Base-by-base conservation (phyloP, 2,329 filamentous ascomycete genomes). In the Trichoderma aggressivum region DNA sequence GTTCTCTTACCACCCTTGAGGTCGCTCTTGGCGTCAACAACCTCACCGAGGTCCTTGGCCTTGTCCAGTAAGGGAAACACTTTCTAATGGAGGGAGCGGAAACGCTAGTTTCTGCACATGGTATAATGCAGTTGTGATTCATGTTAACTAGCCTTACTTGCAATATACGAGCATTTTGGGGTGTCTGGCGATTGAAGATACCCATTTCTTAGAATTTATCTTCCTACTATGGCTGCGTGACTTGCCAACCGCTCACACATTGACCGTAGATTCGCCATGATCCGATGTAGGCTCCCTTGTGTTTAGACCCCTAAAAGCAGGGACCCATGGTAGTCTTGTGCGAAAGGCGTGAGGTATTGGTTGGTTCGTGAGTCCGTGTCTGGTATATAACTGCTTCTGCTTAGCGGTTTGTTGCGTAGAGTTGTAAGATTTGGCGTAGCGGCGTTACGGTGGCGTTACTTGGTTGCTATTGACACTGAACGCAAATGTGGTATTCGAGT, bases 1-100 rank as follows among this genome's bases (percentile, higher is more conserved):
- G 75, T 63, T 58, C 69, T 24, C 64, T 75, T 26, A 21, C 47
- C 60, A 72, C 72, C 28, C 72, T 77, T 47, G 74, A 74, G 58
- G 36, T 68, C 2, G 73, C 75, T 28, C 72, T 77, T 16, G 73
- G 73, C 24, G 36, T 76, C 28, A 21, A 61, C 26, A 59, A 76
- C 69, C 63, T 77, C 16, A 60, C 61, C 21, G 60, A 72, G 71
- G 63, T 72, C 24, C 71, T 75, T 28, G 70, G 73, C 26, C 24
- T 74, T 32, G 21, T 34, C 30, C 53, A 50, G 24, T 70, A 70
- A 70, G 39, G 16, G 34, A 24, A n/a, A 14, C n/a, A 24, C 36
- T 18, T 43, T 8, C 12, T 21, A 55, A 34, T 47, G 26, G 28
- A 21, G 36, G 63, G 43, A 39, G 63, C 24, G 28, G 56, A 55